Evolutionary conservation across 108 stramenopile species (phyloP), one percentile per base, ranked within the genome.

Genomic region (Fragilaria radians): DNA sequence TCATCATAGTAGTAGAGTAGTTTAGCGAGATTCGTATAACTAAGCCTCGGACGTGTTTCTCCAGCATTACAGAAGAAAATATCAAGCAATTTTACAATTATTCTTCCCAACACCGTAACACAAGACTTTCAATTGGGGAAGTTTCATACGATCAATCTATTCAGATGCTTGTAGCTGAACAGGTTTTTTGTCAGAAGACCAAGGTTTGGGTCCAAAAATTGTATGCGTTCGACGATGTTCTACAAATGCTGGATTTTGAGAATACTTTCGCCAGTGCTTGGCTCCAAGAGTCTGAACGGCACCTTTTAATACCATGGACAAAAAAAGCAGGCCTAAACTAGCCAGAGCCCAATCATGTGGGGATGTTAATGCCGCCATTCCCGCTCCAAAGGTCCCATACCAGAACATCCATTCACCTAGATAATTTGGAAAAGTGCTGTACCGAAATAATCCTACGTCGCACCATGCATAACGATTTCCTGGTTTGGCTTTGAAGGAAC

Each of bases 391-490:
- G 0, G 71, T 70, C 21, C 82, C 82, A 28, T 70, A 51, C 82
- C 82, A 83, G 54, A 83, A 80, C 32, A 75, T 34, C 5, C 62
- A 54, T 67, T 83, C 82, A 18, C 82, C 82, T 33, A 79, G 60
- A 61, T 83, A 83, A 52, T 83, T 79, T 7, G 79, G 79, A 53
- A 79, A 78, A 9, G 67, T 75, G 42, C 66, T 68, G 36, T 52
- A 64, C 50, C 71, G 69, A 75, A 74, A 83, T 11, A 83, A 45
- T 28, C 82, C 78, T 0, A 68, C 68, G 49, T 74, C 53, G 58
- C 82, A 83, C 78, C 78, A 83, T 32, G 66, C 31, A 36, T 77
- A 70, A 29, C 76, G 67, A 65, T 79, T 53, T 1, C 33, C 30
- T 3, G 54, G 42, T 18, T 11, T 22, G 4, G 45, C 3, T 46